Percentiles rank a stretch among this genome's conserved stretches.
phyloP scores from a whole-genome alignment of 345 rosid species.

The Acer saccharum region DNA sequence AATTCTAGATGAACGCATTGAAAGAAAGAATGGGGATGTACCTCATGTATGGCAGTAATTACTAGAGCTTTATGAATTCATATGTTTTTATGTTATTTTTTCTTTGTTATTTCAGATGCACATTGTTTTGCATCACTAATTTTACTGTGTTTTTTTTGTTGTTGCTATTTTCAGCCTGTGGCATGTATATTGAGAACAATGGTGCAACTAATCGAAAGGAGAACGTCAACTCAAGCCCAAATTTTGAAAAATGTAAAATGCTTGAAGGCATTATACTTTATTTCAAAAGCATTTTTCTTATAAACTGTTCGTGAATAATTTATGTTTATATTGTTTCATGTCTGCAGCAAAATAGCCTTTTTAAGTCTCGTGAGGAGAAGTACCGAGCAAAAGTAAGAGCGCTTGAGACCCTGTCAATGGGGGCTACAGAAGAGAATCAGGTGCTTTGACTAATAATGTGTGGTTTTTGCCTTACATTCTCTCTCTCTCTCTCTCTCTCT shows the following conservation, averaged over 20 bases:
- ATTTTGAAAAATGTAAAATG: conserved; percentile 68
- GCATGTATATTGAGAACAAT: conserved; percentile 63
- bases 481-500: conserved; percentile 9
- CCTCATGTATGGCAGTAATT: conserved; percentile 61
- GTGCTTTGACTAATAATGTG: conserved; percentile 35
- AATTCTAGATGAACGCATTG: conserved; percentile 71
- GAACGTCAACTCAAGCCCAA: conserved; percentile 71
- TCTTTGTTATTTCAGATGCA: neutral
- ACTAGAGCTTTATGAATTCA: conserved; percentile 14
- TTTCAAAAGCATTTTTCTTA: conserved; percentile 17
- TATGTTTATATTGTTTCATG: conserved; percentile 25
- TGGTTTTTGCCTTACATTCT: conserved; percentile 20
- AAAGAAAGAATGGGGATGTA: conserved; percentile 65
- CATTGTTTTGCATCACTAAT: conserved; percentile 15
- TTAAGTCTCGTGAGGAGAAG: conserved; percentile 69
- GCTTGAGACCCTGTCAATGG: conserved; percentile 77
- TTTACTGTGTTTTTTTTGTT: neutral
- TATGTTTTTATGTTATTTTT: neutral
- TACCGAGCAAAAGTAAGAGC: conserved; percentile 70
- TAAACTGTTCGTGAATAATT: conserved; percentile 20
- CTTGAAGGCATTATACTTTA: neutral
- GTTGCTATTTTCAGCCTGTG: conserved; percentile 40
- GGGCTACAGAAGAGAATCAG: conserved; percentile 76
- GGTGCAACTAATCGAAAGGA: conserved; percentile 67
- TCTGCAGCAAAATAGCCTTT: conserved; percentile 76